Evolutionary conservation across 306 rosid genomes (phyloP), one percentile per base, ranked within the genome.

Genomic region (Albizia julibrissin): DNA sequence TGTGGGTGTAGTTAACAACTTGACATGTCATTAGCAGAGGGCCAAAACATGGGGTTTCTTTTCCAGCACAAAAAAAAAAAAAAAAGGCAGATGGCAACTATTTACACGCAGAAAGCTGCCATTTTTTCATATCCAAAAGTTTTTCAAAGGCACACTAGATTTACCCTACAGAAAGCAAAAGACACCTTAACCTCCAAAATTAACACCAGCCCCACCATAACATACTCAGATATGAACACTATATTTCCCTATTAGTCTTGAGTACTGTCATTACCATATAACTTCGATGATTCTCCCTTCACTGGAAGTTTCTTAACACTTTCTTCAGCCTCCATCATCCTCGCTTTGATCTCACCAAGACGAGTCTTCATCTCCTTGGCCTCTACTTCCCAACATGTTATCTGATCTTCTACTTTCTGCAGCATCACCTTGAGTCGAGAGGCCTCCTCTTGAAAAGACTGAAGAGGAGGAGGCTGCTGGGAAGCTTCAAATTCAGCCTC

Each of bases 361-460:
- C 0, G 8, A 69, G 47, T 77, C 66, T 84, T 79, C 3, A 81
- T 37, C 54, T 74, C 37, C 40, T 14, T 3, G 0, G 43, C 81
- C 77, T 84, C 86, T 54, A 4, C 21, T 49, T 83, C 76, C 21
- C 76, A 80, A 68, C 34, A 58, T 19, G 72, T 33, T 18, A 86
- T 11, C n/a, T 80, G 79, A 0, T 49, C 72, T 2, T 49, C 56
- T 4, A 80, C 75, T 33, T 58, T 58, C 69, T 10, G 26, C n/a
- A 83, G 76, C 85, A 8, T 61, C 14, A 81, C 77, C 74, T 84
- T 58, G 3, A 81, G 81, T 31, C 24, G 21, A 43, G 79, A 75
- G 66, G 77, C 59, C 66, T 84, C 82, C 64, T 78, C 84, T 11
- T 18, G 43, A 69, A 87, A 84, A 18, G 43, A 42, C 50, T 80